Evolutionary conservation across 2,329 filamentous ascomycete species (phyloP).

Genomic region (Botrytis medusae): DNA sequence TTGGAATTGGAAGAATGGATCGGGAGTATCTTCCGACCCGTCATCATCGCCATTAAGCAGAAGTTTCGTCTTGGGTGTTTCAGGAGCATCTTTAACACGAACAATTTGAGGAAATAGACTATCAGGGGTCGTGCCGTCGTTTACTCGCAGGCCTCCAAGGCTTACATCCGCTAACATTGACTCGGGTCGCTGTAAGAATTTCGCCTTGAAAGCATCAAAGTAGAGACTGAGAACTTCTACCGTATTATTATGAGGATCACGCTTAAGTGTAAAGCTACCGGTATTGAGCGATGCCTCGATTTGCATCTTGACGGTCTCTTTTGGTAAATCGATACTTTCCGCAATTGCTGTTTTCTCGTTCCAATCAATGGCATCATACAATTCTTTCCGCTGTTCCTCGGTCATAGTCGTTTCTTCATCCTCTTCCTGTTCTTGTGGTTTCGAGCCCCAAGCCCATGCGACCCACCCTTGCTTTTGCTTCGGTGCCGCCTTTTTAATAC

Average conservation of each 20-base stretch:
- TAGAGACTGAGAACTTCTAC: constrained; percentile 85
- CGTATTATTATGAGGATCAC: constrained; percentile 73
- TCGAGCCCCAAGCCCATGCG: constrained; percentile 87
- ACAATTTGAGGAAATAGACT: constrained; percentile 95
- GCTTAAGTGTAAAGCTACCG: constrained; percentile 91
- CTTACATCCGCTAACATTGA: constrained; percentile 87
- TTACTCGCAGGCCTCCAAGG: constrained; percentile 88
- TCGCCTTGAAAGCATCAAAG: constrained; percentile 92
- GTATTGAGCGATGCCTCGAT: constrained; percentile 91
- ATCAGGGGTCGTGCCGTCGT: constrained; percentile 90
- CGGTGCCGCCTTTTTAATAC: constrained; percentile 68
- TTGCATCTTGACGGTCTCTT: constrained; percentile 90
- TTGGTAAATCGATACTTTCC: constrained; percentile 83
- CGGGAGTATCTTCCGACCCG: constrained; percentile 49
- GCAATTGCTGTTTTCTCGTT: constrained; percentile 90
- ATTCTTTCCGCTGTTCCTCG: constrained; percentile 91
- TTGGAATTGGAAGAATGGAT: constrained; percentile 88
- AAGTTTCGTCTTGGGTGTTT: constrained; percentile 44
- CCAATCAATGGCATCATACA: constrained; percentile 98
- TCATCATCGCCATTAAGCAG: constrained; percentile 42
- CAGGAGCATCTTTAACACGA: constrained; percentile 83
- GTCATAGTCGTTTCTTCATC: constrained; percentile 85
- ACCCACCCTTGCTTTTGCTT: constrained; percentile 80
- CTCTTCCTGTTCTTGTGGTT: constrained; percentile 58
- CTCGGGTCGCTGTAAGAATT: constrained; percentile 84